phyloP scores from a whole-genome alignment of 768 basidiomycete species.

The Tephrocybe sp. region DNA sequence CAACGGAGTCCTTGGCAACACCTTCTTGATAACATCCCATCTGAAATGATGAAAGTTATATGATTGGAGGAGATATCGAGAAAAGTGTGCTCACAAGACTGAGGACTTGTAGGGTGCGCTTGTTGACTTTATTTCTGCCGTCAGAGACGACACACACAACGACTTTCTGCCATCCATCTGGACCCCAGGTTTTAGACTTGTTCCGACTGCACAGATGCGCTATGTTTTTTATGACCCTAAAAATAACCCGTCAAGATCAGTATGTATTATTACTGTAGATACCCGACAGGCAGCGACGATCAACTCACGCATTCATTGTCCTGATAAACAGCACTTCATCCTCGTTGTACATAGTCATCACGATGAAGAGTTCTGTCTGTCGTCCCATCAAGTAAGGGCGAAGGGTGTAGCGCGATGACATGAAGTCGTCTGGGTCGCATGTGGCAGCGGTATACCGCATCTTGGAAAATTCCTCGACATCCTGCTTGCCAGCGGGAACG shows the following conservation, averaged over 20 bases:
- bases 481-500: slow-evolving; percentile 59
- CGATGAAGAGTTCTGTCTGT: slow-evolving; percentile 89
- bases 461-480: slow-evolving; percentile 74
- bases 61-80: slow-evolving; percentile 2
- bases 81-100: slow-evolving; percentile 52
- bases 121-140: slow-evolving; percentile 84
- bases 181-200: slow-evolving; percentile 80
- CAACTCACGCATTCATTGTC: slow-evolving; percentile 80
- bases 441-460: slow-evolving; percentile 88
- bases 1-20: slow-evolving; percentile 84
- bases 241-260: slow-evolving; percentile 7
- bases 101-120: slow-evolving; percentile 86
- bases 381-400: slow-evolving; percentile 77
- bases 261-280: background rate
- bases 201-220: slow-evolving; percentile 71
- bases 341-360: slow-evolving; percentile 97
- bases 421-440: slow-evolving; percentile 88
- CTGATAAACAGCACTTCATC: slow-evolving; percentile 74
- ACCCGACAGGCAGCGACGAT: too few relatives aligned
- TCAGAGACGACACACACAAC: slow-evolving; percentile 88
- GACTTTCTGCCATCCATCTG: slow-evolving; percentile 87
- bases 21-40: slow-evolving; percentile 91
- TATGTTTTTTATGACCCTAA: slow-evolving; percentile 82
- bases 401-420: slow-evolving; percentile 71
- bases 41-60: slow-evolving; percentile 28